These are phyloP conservation scores for Coemansia sp. DNA, from an alignment of 192 early-diverging fungal species.

Conservation along the genomic window DNA sequence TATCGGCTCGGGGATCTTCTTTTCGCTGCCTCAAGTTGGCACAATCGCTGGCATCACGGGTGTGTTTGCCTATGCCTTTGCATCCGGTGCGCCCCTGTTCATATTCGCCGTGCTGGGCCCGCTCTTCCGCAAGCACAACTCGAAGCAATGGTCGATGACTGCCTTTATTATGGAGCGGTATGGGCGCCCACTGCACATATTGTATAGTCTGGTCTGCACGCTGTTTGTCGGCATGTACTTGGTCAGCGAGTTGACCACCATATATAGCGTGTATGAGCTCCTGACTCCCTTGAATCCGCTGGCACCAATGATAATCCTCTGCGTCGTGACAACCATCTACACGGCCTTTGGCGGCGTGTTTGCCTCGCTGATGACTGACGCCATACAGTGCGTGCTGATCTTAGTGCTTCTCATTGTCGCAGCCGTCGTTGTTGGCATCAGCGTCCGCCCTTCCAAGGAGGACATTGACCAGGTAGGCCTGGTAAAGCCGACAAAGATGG, in stretches of 20 bases:
- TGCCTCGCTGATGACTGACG: conserved; percentile 67
- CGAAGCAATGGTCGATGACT: conserved; percentile 63
- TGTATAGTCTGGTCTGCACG: conserved; percentile 59
- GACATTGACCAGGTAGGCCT: conserved; percentile 55
- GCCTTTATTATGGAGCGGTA: conserved; percentile 64
- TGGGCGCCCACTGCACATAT: conserved; percentile 58
- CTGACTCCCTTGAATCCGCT: conserved; percentile 59
- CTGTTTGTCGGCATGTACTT: conserved; percentile 64
- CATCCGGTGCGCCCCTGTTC: conserved; percentile 60
- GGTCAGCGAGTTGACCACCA: conserved; percentile 66
- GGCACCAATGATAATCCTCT: conserved; percentile 58
- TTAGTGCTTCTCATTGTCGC: conserved; percentile 56
- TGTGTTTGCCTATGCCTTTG: conserved; percentile 64
- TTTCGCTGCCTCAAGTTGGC: conserved; percentile 63
- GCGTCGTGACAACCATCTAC: conserved; percentile 65
- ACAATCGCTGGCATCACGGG: conserved; percentile 66
- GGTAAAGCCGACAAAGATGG: conserved; percentile 62
- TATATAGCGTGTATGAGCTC: conserved; percentile 57
- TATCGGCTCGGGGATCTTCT: conserved; percentile 64
- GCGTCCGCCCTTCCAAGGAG: conserved; percentile 51
- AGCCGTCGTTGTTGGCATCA: conserved; percentile 56
- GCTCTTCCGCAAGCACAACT: conserved; percentile 58
- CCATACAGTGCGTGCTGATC: conserved; percentile 59
- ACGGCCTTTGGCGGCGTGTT: conserved; percentile 67
- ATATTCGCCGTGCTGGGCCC: conserved; percentile 61